These are phyloP conservation scores for Colletotrichum sp. DNA, from an alignment of 2,329 filamentous ascomycete genomes.

Conservation along the genomic window DNA sequence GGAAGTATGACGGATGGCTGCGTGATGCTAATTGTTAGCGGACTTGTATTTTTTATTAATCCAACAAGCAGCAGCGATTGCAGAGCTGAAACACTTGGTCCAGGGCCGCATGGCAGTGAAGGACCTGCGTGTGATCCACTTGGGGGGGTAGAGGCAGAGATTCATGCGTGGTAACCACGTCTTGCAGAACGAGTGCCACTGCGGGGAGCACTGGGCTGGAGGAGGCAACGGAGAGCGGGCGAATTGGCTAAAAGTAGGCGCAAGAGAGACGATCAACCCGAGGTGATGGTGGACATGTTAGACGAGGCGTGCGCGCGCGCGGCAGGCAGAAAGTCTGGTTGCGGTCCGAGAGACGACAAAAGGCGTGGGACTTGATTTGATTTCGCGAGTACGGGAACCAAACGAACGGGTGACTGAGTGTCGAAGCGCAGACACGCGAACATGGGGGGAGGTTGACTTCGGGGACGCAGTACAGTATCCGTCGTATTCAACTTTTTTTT, in stretches of 20 bases:
- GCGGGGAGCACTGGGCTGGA: neutral
- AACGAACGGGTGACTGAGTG: conserved; percentile 1
- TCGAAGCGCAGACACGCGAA: conserved; percentile 11
- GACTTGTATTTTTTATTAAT: conserved; percentile 1
- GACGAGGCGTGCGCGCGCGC: neutral
- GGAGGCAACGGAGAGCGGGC: neutral
- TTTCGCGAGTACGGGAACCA: neutral
- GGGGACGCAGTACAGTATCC: conserved; percentile 5
- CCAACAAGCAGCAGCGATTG: neutral
- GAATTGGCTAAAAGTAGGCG: neutral
- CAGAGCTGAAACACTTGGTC: conserved; percentile 23
- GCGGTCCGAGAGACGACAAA: conserved; percentile 3
- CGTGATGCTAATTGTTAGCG: conserved; percentile 12
- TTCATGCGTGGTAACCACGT: conserved; percentile 21
- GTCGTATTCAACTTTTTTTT: neutral
- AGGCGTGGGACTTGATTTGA: neutral
- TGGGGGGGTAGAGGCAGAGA: conserved; percentile 11
- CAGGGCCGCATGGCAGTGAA: conserved; percentile 21
- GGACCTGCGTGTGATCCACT: conserved; percentile 21
- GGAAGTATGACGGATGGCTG: conserved; percentile 20
- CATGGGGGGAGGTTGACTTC: conserved; percentile 15
- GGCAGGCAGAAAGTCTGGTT: neutral
- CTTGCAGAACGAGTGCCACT: conserved; percentile 8
- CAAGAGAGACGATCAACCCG: neutral
- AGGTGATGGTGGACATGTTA: neutral